These are phyloP conservation scores for Chionographis japonica DNA, from an alignment of 106 monocot genomes.

Conservation along the genomic window DNA sequence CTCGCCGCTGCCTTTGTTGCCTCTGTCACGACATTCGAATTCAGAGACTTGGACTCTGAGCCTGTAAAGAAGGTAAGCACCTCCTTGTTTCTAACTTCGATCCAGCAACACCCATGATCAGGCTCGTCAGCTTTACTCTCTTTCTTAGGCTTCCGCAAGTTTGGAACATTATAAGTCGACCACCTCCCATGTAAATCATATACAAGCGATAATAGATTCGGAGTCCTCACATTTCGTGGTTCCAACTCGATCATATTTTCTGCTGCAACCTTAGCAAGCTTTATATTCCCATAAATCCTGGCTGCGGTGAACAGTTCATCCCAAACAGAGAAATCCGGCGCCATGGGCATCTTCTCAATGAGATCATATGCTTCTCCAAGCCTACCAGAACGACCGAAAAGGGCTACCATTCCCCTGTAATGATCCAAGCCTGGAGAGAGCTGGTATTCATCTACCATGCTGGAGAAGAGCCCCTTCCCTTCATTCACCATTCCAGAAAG, in stretches of 20 bases:
- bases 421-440: conserved; percentile 38
- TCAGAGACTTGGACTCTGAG: conserved; percentile 12
- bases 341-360: conserved; percentile 55
- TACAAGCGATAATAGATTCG: conserved; percentile 26
- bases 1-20: background rate
- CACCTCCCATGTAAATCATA: conserved; percentile 19
- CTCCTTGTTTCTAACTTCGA: conserved; percentile 35
- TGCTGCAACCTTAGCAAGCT: conserved; percentile 39
- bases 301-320: conserved; percentile 51
- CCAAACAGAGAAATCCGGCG: conserved; percentile 62
- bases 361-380: conserved; percentile 58
- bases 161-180: background rate
- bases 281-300: conserved; percentile 45
- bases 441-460: conserved; percentile 35
- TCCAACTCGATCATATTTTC: conserved; percentile 44
- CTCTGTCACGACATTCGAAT: conserved; percentile 9
- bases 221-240: conserved; percentile 25
- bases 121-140: background rate
- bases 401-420: conserved; percentile 65
- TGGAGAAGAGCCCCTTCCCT: conserved; percentile 51
- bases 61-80: conserved; percentile 35
- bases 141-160: conserved; percentile 14
- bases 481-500: conserved; percentile 55
- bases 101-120: conserved; percentile 43
- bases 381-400: conserved; percentile 63